Conservation (phyloP, 108 stramenopile genomes). For the Mayamaea pseudoterrestris region DNA sequence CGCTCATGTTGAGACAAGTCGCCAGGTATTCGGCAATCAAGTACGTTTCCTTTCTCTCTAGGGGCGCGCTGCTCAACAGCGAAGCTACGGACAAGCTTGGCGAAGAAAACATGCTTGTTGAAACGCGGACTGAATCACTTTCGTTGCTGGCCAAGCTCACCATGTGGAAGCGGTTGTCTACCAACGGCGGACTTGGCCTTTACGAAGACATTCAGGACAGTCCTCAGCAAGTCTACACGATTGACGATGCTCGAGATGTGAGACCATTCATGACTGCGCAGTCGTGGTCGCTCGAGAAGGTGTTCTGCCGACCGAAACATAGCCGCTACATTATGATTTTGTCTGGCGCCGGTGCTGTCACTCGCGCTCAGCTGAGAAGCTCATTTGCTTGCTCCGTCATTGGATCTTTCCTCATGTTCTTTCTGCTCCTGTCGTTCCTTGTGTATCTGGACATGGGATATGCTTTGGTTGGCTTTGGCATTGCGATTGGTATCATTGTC, state of each 20-base stretch:
- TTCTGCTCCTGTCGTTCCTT: conserved; percentile 13
- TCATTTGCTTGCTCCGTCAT: conserved; percentile 25
- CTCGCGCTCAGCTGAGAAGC: conserved; percentile 13
- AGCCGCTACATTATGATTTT: conserved; percentile 25
- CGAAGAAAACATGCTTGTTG: conserved; percentile 1
- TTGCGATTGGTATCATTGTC: background rate
- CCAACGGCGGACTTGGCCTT: background rate
- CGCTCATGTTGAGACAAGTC: conserved; percentile 14
- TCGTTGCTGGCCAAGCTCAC: background rate
- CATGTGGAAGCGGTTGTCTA: background rate
- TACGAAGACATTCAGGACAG: conserved; percentile 10
- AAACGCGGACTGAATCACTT: background rate
- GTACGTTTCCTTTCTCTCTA: conserved; percentile 5
- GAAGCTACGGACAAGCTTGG: conserved; percentile 7
- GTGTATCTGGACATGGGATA: conserved; percentile 9
- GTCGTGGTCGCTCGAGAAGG: conserved; percentile 30
- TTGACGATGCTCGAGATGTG: conserved; percentile 36
- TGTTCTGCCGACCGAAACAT: conserved; percentile 23
- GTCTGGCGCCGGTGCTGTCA: conserved; percentile 24
- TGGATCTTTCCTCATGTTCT: conserved; percentile 14
- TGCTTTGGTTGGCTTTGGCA: background rate
- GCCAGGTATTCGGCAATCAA: conserved; percentile 4
- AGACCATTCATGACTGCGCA: conserved; percentile 34
- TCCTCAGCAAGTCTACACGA: conserved; percentile 24
- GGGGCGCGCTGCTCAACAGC: conserved; percentile 2